Evolutionary conservation across 1,284 basidiomycete genomes (phyloP), one percentile per base, ranked within the genome.

Genomic region (Ceratobasidium sp.): DNA sequence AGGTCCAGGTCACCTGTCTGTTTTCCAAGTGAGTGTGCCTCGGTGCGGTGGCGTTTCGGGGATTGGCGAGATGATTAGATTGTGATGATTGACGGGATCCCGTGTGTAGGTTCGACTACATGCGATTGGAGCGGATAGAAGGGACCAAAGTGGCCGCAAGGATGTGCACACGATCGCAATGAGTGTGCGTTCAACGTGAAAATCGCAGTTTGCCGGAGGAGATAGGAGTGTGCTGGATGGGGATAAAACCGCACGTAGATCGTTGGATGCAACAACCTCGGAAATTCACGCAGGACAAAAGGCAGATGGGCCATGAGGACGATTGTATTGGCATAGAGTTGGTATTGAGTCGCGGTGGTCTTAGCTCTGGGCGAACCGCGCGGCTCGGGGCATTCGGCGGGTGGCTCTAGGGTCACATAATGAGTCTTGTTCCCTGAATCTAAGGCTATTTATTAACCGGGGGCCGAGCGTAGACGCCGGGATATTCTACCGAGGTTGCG

Each of bases 41-140:
- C 43, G 43, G 43, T 46, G 6, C 5, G 6, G 9, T n/a, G 43
- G 19, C 4, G 13, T 16, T 39, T 61, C 39, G 6, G 19, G 24
- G n/a, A 7, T 61, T 46, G 14, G 43, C 37, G 59, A 8, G 16
- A n/a, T n/a, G n/a, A n/a, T n/a, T n/a, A n/a, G n/a, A n/a, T n/a
- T n/a, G n/a, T n/a, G n/a, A n/a, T 16, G 59, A 41, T 37, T 56
- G 37, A 41, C 59, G 22, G 24, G 13, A 22, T 54, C 31, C 8
- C 16, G 19, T 24, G 29, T 34, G 19, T 27, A 72, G 69, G 58
- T 72, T 62, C 80, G 98, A 99, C 81, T 88, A 89, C 84, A 88
- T 98, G 81, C 86, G 87, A 79, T 79, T 99, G 77, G 95, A 98
- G 84, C 86, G 95, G 77, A 91, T 98, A 43, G 86, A 87, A 0